Evolutionary conservation across 768 basidiomycete species (phyloP), one percentile per base, ranked within the genome.

Genomic region (Rhizopogon sp.): DNA sequence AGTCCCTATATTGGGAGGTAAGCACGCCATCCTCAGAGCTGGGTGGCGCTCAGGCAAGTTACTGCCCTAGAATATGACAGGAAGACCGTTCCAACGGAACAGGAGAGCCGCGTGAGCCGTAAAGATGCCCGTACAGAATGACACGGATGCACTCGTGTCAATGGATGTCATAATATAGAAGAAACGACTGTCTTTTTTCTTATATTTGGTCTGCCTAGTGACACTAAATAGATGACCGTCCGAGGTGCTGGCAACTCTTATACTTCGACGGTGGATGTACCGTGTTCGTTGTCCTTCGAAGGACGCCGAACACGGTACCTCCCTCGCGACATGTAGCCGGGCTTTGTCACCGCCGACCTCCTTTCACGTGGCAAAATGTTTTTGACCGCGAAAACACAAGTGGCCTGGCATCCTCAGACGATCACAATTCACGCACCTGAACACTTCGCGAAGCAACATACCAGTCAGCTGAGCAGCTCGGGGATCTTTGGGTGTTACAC

Each of bases 71-170:
- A 93, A 1, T 97, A 95, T 66, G 94, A 96, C 94, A 9, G 78
- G 88, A 67, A 86, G 20, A 20, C 20, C 86, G 90, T 92, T 5
- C 90, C 91, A 10, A 95, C 96, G 72, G 93, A 94, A 22, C 93
- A 96, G 76, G 96, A 97, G 75, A 92, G 96, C 64, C 93, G 25
- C 4, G 94, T 66, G 93, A 93, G 6, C 93, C 94, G 5, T 93
- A 54, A 97, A 97, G 74, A 94, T 97, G 93, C 73, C 93, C 53
- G 93, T 97, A 25, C 93, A 95, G 67, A 97, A 96, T 70, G 94
- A 96, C 66, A 91, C 92, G 16, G 88, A 92, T 64, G 92, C 93
- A 11, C 71, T 93, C 56, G 91, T 94, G 11, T 87, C 88, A 8
- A 96, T 96, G 63, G 94, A 97, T 70, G 95, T 96, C 90, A 11